Percentiles rank a stretch among this genome's conserved stretches.
phyloP scores from a whole-genome alignment of 352 stramenopile species.

The Phytophthora parvispora region DNA sequence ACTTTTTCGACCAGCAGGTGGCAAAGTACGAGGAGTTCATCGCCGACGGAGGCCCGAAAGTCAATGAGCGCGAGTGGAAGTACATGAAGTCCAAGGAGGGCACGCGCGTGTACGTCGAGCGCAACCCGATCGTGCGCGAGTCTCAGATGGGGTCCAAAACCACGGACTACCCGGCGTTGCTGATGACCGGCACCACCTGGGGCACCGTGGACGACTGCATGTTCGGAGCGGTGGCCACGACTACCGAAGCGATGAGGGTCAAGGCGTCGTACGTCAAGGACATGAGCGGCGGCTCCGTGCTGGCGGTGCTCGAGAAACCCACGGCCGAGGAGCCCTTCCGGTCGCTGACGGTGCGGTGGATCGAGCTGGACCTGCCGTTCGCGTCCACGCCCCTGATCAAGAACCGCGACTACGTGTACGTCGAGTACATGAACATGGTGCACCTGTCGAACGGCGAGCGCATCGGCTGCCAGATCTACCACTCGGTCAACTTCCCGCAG shows the following conservation, averaged over 20 bases:
- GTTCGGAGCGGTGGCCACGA: constrained; percentile 41
- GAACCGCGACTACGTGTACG: constrained; percentile 55
- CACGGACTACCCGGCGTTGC: constrained; percentile 22
- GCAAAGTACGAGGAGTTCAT: constrained; percentile 52
- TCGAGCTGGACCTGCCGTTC: constrained; percentile 37
- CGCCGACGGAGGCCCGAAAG: constrained; percentile 19
- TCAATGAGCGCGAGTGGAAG: constrained; percentile 39
- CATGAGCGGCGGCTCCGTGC: constrained; percentile 44
- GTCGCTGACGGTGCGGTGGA: constrained; percentile 37
- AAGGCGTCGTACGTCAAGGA: constrained; percentile 56
- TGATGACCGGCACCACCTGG: constrained; percentile 34
- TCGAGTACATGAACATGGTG: constrained; percentile 58
- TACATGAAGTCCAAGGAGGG: constrained; percentile 41
- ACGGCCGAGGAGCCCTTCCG: constrained; percentile 57
- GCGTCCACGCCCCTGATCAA: constrained; percentile 27
- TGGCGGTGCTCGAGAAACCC: constrained; percentile 47
- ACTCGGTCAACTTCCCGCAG: constrained; percentile 59
- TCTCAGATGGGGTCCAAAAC: constrained; percentile 19
- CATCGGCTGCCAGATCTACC: constrained; percentile 56
- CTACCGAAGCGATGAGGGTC: constrained; percentile 39
- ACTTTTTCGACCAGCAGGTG: constrained; percentile 31
- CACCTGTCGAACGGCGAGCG: constrained; percentile 37
- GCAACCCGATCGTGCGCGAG: constrained; percentile 18
- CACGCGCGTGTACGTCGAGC: constrained; percentile 38
- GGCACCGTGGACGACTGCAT: constrained; percentile 45